Base-by-base conservation (phyloP, 306 rosid species). In the Vachellia collinsii region DNA sequence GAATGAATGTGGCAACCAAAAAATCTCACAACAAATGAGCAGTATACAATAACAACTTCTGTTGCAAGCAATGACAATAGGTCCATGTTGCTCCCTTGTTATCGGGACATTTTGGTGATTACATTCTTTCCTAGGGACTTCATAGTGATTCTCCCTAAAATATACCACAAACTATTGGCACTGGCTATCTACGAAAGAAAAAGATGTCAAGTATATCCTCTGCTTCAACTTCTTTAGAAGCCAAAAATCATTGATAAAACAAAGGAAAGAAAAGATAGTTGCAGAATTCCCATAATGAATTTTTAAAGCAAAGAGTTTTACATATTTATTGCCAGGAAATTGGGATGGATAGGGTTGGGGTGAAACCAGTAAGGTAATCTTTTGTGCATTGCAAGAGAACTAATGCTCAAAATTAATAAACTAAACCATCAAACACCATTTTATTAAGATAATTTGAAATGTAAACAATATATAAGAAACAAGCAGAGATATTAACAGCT, bases 221-320 rank as follows among this genome's bases (percentile, higher is more conserved):
- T 48, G 41, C 71, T 37, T 61, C 63, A 36, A 38, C 48, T 17
- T 66, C 47, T 48, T 65, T 42, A 25, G 74, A 17, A 58, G 56
- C 14, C 58, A 76, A 53, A 29, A 29, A 71, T 82, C 85, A 63
- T 6, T 14, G 25, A 77, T 38, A 25, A 43, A 77, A 37, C 75
- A 44, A 25, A 71, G 19, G 11, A 59, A 11, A 56, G 62, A 10
- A 22, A 23, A 59, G 65, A 59, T 36, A 23, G 17, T 23, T 10
- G 16, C 38, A 59, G 16, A 59, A 22, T 59, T 59, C 66, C 11
- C 66, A 23, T 11, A n/a, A 58, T 20, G 17, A 11, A 23, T 22
- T 23, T 59, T 59, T 9, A 22, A 59, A 11, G 66, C 3, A 59
- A 59, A 59, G 17, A 23, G 11, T 4, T 59, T 23, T 23, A 23